Evolutionary conservation across 768 basidiomycete genomes (phyloP).

Genomic region (Lenzites betulinus): DNA sequence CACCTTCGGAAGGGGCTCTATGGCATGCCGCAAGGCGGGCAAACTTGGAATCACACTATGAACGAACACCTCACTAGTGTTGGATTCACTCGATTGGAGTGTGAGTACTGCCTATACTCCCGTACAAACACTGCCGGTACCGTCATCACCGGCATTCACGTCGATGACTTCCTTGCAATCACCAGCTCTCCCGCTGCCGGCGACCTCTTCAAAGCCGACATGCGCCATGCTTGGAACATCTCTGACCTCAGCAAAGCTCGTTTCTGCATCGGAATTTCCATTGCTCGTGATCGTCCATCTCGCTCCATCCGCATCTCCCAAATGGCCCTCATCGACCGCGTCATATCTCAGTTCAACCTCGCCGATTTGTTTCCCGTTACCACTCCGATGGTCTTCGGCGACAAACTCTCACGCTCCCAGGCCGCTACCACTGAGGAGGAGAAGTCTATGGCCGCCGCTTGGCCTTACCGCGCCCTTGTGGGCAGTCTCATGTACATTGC

Average conservation of each 20-base stretch:
- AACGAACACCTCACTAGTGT: conserved; percentile 1
- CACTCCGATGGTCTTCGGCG: conserved; percentile 21
- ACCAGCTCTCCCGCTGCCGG: conserved; percentile 30
- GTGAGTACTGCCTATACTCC: conserved; percentile 23
- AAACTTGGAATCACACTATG: conserved; percentile 21
- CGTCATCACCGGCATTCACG: conserved; percentile 25
- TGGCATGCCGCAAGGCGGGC: conserved; percentile 25
- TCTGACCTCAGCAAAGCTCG: conserved; percentile 36
- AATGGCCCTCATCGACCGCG: conserved; percentile 19
- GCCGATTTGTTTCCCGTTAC: conserved; percentile 7
- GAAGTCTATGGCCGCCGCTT: neutral
- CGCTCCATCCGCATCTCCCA: conserved; percentile 25
- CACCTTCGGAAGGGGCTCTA: conserved; percentile 20
- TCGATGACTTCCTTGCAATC: conserved; percentile 23
- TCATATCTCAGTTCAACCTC: conserved; percentile 18
- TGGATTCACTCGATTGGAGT: conserved; percentile 14
- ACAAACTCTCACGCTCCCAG: conserved; percentile 1
- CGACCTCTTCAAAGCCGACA: conserved; percentile 30
- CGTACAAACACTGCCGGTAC: neutral
- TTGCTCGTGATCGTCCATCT: conserved; percentile 29
- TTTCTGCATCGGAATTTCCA: conserved; percentile 41
- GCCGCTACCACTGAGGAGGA: neutral
- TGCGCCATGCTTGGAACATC: conserved; percentile 34
- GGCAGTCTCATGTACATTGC: conserved; percentile 32
- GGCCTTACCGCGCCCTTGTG: conserved; percentile 33